Evolutionary conservation across 2,329 filamentous ascomycete species (phyloP), one percentile per base, ranked within the genome.

Genomic region (Diatrype stigma): DNA sequence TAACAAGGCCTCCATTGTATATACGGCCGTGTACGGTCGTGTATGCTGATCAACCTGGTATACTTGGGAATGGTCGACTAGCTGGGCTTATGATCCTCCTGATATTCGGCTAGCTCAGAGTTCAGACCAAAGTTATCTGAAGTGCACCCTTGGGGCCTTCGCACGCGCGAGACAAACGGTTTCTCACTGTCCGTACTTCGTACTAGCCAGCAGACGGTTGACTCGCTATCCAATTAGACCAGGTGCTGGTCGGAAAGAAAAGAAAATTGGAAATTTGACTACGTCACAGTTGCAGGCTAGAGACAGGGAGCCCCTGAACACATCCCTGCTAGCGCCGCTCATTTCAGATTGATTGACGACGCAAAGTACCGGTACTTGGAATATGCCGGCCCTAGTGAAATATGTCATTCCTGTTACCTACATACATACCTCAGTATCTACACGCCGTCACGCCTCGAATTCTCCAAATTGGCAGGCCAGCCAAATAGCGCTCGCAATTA

Each of bases 191-290:
- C 14, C 34, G 6, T 37, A 37, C 34, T 37, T 17, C 34, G 6
- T 37, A 37, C 34, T 37, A 17, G 34, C 6, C n/a, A 22, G 19
- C 22, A 2, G 40, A 44, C 22, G 2, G 37, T 17, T 40, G 37
- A 14, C 37, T 40, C 37, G 37, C 37, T 6, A 12, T 12, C 40
- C 40, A 28, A 44, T 44, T 23, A 23, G 21, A 26, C 22, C 16
- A 26, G 16, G 22, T 8, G 40, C 40, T 28, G 22, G 22, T 28
- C 22, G 40, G 40, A 28, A 44, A 44, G 14, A 11, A 44, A 44
- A 44, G 40, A 44, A 44, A 28, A 44, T 23, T 44, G 40, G 40
- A 44, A 44, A 44, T 44, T 44, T 44, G 40, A 16, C 40, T 44
- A 44, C 40, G 40, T 44, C 40, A 44, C 40, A 44, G 21, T n/a